Evolutionary conservation across 139 green algal species (phyloP), one percentile per base, ranked within the genome.

Genomic region (Tetraselmis striata): DNA sequence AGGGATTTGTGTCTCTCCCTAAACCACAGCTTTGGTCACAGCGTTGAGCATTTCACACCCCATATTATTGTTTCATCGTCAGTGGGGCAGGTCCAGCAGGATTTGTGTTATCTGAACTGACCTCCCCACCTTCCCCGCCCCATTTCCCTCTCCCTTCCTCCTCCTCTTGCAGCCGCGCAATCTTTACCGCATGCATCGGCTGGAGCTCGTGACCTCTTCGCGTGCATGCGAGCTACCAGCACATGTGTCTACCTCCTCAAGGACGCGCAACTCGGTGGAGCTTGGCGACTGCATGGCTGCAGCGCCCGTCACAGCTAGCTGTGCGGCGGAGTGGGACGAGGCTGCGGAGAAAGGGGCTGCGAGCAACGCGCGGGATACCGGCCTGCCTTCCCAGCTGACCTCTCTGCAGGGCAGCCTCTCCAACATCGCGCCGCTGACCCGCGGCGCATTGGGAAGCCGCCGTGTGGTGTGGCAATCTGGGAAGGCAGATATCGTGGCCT

Each of bases 271-370:
- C 77, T 85, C 86, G 0, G 26, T 88, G 11, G 79, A 58, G 0
- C 84, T 93, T 32, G 91, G 85, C 0, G 94, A 97, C 81, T 92
- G 89, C 67, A 96, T 95, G 92, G 90, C 86, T 0, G 83, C 82
- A 18, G 45, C 5, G 5, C 2, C 74, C 23, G n/a, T 77, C 74
- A 77, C 5, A 2, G 5, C 26, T 2, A 30, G 5, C 2, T 77
- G 74, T 77, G 25, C 5, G 74, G 74, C 74, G 74, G 74, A 28
- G 22, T 77, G 74, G 74, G 26, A 77, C 2, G 26, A 29, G 74
- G 58, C 18, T 18, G 58, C 18, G 58, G n/a, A 29, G 26, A 77
- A 28, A 18, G 25, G 2, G 74, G 74, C 22, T 31, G 74, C 22
- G 74, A 18, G 25, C 26, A 18, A 28, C 5, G 45, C 45, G 18